Evolutionary conservation across 371 early-diverging fungal species (phyloP).

Genomic region (Zancudomyces culisetae): DNA sequence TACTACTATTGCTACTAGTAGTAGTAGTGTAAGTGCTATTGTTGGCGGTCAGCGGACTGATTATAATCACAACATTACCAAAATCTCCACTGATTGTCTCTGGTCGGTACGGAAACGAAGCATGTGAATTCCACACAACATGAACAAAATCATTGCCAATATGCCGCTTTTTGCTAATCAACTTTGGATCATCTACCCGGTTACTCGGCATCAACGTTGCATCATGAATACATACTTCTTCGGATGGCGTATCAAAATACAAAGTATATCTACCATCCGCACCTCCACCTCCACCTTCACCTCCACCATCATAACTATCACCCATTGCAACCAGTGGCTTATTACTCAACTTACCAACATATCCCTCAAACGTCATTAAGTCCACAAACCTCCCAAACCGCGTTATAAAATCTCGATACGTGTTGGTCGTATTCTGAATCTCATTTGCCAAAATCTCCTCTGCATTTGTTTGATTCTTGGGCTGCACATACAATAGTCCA

Average conservation of each 20-base stretch:
- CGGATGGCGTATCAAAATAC: constrained; percentile 60
- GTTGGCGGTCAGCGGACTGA: constrained; percentile 53
- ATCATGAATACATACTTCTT: constrained; percentile 87
- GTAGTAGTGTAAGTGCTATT: constrained; percentile 44
- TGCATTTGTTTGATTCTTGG: constrained; percentile 68
- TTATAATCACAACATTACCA: constrained; percentile 82
- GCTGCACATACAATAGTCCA: constrained; percentile 77
- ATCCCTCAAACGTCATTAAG: constrained; percentile 64
- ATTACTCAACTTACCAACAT: constrained; percentile 71
- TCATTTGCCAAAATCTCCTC: constrained; percentile 58
- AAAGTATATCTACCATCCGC: constrained; percentile 58
- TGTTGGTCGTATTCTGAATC: constrained; percentile 30
- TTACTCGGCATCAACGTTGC: constrained; percentile 77
- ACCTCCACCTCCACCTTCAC: too few relatives aligned
- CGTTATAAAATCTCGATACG: constrained; percentile 60
- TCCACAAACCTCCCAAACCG: constrained; percentile 76
- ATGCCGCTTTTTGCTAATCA: constrained; percentile 69
- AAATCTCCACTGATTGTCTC: constrained; percentile 91
- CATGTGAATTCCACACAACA: constrained; percentile 94
- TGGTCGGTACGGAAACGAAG: constrained; percentile 41
- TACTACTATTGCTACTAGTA: constrained; percentile 53
- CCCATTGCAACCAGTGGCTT: too few relatives aligned
- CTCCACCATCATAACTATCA: too few relatives aligned
- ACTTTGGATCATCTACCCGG: constrained; percentile 59
- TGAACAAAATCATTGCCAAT: constrained; percentile 96